Evolutionary conservation across 1,284 basidiomycete genomes (phyloP), one percentile per base, ranked within the genome.

Genomic region (Porogramme epimiltina): DNA sequence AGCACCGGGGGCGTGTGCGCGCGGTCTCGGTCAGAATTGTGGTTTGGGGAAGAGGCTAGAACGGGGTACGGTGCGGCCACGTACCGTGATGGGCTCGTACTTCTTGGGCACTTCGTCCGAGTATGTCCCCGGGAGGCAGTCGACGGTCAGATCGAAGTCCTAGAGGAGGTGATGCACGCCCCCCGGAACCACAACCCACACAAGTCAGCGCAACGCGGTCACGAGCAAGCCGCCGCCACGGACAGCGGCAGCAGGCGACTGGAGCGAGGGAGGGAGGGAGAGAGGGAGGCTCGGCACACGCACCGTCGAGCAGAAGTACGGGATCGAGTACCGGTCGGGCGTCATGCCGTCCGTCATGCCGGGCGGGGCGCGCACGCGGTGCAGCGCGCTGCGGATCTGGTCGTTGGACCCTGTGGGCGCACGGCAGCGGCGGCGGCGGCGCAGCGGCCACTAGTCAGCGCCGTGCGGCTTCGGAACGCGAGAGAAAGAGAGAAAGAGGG

Each of bases 331-430:
- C 25, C 80, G 68, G 46, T 74, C 70, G 3, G 73, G 75, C 2
- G 73, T 72, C 58, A 72, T 68, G 9, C 67, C 73, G 41, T 66
- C 63, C 13, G 57, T 38, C 16, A 50, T 50, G 31, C 60, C 46
- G 0, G 62, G 64, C 0, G 82, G 81, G 2, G 77, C 73, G 26
- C 76, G 71, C 10, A 85, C 82, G 11, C 81, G 76, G 62, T 85
- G 82, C 8, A 81, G 64, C 0, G 81, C 79, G 47, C 80, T 82
- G 56, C 77, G 75, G 20, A 84, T 76, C 3, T 68, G 73, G 60
- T 82, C 80, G 56, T 84, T 83, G 0, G 77, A 77, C 81, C 82
- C 77, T 78, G 49, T 10, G 3, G 31, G 38, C 4, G 11, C 5
- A 24, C 4, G 3, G 20, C 3, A 36, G 19, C 15, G 22, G 23